Percentiles rank a stretch among this genome's conserved stretches.
phyloP scores from a whole-genome alignment of 768 basidiomycete genomes.

The Sarcodon sp. region DNA sequence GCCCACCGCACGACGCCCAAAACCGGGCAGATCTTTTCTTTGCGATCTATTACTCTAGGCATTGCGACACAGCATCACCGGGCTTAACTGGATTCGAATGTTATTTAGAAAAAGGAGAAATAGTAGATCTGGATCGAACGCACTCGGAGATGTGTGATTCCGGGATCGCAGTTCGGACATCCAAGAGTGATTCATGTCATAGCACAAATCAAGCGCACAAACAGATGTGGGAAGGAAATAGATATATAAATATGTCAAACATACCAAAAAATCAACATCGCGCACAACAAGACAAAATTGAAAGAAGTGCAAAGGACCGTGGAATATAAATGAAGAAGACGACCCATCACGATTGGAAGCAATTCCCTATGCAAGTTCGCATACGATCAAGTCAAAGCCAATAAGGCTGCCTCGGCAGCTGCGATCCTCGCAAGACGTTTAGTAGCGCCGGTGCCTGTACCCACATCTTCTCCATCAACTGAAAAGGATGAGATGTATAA shows the following conservation, averaged over 20 bases:
- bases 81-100: too few species aligned
- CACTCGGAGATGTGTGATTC: too few species aligned
- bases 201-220: not conserved
- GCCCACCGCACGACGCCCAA: too few species aligned
- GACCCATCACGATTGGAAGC: not conserved
- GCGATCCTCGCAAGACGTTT: conserved; percentile 25
- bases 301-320: not conserved
- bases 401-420: conserved; percentile 7
- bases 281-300: not conserved
- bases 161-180: too few species aligned
- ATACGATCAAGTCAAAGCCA: not conserved
- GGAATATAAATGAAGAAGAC: not conserved
- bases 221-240: not conserved
- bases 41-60: too few species aligned
- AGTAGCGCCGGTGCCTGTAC: conserved; percentile 32
- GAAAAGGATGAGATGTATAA: conserved; percentile 1
- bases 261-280: not conserved
- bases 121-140: too few species aligned
- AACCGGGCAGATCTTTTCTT: too few species aligned
- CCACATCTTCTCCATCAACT: conserved; percentile 41
- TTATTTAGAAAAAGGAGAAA: too few species aligned
- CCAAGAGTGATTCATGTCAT: too few species aligned
- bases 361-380: not conserved
- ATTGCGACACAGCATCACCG: too few species aligned
- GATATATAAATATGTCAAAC: not conserved